Evolutionary conservation across 306 rosid species (phyloP).

Genomic region (Carpinus viminea): DNA sequence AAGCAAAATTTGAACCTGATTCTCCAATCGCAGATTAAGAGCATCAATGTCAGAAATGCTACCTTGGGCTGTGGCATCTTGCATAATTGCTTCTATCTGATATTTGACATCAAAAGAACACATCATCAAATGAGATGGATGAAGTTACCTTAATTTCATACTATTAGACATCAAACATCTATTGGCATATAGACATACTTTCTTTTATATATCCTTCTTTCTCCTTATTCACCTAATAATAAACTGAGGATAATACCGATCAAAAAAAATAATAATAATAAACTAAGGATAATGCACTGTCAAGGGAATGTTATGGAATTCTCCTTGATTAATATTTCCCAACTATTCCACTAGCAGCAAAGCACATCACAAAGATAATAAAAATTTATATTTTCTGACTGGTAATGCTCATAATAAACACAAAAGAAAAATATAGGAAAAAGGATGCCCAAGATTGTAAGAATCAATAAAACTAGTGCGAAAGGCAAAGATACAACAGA

Average conservation of each 20-base stretch:
- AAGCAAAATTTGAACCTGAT: conserved; percentile 57
- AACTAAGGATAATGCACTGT: neutral
- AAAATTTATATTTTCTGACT: neutral
- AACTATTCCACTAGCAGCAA: neutral
- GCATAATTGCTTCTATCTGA: conserved; percentile 90
- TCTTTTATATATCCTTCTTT: neutral
- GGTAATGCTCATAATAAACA: neutral
- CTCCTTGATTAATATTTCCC: neutral
- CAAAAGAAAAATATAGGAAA: neutral
- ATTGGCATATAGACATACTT: conserved; percentile 1
- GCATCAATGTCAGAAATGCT: conserved; percentile 63
- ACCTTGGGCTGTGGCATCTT: conserved; percentile 72
- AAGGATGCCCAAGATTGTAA: neutral
- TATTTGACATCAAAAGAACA: conserved; percentile 28
- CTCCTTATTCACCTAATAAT: neutral
- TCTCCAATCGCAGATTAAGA: conserved; percentile 75
- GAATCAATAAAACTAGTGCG: neutral
- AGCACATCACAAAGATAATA: neutral
- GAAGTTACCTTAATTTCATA: conserved; percentile 7
- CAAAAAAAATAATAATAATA: neutral
- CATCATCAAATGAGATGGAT: neutral
- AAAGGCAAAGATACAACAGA: neutral
- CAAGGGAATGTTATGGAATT: neutral
- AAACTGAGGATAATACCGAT: neutral
- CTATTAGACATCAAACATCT: conserved; percentile 22